These are phyloP conservation scores for Clathrospora elynae DNA, from an alignment of 2,329 filamentous ascomycete genomes.

Conservation along the genomic window DNA sequence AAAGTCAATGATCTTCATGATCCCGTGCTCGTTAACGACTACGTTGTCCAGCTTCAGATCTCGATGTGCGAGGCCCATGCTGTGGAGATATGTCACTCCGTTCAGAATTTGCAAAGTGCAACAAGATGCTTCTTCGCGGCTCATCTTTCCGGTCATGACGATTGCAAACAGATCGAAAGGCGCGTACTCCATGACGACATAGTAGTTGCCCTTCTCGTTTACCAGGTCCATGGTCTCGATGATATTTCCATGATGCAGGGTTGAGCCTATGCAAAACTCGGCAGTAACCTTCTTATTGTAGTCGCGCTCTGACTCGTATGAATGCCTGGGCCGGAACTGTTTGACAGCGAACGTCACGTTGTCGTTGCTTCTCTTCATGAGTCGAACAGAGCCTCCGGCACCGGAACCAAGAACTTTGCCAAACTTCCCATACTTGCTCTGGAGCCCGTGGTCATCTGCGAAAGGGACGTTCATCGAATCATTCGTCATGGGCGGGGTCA, in stretches of 20 bases:
- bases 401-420: conserved; percentile 92
- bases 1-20: conserved; percentile 99
- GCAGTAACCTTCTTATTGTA: conserved; percentile 98
- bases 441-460: conserved; percentile 87
- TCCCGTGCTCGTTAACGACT: conserved; percentile 91
- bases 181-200: conserved; percentile 98
- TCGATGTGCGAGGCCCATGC: conserved; percentile 91
- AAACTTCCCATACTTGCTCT: conserved; percentile 93
- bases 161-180: conserved; percentile 96
- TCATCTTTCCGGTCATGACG: conserved; percentile 99
- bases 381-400: conserved; percentile 88
- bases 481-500: conserved; percentile 45
- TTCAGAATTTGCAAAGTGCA: conserved; percentile 93
- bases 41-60: conserved; percentile 98
- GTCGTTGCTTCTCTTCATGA: conserved; percentile 93
- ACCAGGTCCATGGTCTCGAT: conserved; percentile 98
- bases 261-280: conserved; percentile 97
- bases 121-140: conserved; percentile 85
- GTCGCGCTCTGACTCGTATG: conserved; percentile 91
- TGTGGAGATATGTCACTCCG: conserved; percentile 91
- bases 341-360: conserved; percentile 96
- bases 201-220: conserved; percentile 92
- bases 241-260: conserved; percentile 95
- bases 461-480: conserved; percentile 69
- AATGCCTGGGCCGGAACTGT: conserved; percentile 89